phyloP scores from a whole-genome alignment of 148 eudicot genomes.

The Beta vulgaris region DNA sequence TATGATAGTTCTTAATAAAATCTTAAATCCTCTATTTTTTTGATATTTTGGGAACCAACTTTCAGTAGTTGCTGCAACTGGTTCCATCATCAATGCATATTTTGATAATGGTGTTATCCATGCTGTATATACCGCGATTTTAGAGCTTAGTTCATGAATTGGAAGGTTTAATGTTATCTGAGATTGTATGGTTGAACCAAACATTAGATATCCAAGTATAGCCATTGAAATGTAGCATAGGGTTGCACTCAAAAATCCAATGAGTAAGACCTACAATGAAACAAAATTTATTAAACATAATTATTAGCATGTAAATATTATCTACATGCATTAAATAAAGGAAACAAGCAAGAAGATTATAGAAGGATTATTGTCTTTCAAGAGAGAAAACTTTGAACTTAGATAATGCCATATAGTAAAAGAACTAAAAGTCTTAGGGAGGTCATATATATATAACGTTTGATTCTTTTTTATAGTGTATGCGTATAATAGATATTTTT shows the following conservation, averaged over 20 bases:
- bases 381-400: too few relatives aligned
- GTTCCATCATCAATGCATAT: constrained; percentile 46
- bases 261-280: constrained; percentile 35
- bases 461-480: too few relatives aligned
- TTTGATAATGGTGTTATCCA: constrained; percentile 52
- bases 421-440: too few relatives aligned
- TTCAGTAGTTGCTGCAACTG: constrained; percentile 43
- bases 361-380: too few relatives aligned
- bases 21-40: constrained; percentile 25
- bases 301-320: not conserved
- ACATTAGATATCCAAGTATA: constrained; percentile 49
- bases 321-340: too few relatives aligned
- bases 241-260: constrained; percentile 43
- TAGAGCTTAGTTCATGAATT: constrained; percentile 39
- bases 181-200: constrained; percentile 39
- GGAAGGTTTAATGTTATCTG: constrained; percentile 61
- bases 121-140: constrained; percentile 54
- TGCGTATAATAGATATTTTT: too few relatives aligned
- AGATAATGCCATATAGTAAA: too few relatives aligned
- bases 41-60: constrained; percentile 30
- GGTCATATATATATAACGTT: too few relatives aligned
- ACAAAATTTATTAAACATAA: not conserved
- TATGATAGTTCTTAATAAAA: constrained; percentile 43
- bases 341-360: too few relatives aligned
- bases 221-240: constrained; percentile 47